Conservation (phyloP, 257 asterid genomes). For the Scutellaria galericulata region DNA sequence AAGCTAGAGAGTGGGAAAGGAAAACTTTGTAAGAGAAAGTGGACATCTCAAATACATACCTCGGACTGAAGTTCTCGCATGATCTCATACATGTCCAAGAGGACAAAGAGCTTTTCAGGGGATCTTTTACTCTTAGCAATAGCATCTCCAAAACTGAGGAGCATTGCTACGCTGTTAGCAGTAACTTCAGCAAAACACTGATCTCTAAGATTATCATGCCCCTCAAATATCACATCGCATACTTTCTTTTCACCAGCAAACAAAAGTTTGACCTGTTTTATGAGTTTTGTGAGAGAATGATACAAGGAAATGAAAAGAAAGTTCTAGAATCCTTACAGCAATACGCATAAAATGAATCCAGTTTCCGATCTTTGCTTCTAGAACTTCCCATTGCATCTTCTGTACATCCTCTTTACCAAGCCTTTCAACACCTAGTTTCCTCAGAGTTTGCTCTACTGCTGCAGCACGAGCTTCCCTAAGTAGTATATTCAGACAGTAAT, state of each 20-base stretch:
- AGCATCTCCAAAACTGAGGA: slow-evolving; percentile 92
- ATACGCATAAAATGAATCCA: slow-evolving; percentile 89
- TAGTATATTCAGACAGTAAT: slow-evolving; percentile 29
- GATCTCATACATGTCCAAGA: slow-evolving; percentile 90
- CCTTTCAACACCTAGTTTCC: slow-evolving; percentile 88
- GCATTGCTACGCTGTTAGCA: slow-evolving; percentile 64
- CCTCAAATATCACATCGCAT: slow-evolving; percentile 71
- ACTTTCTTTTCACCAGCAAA: slow-evolving; percentile 87
- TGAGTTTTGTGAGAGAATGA: slow-evolving; percentile 24
- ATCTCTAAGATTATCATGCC: slow-evolving; percentile 68
- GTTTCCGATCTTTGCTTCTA: slow-evolving; percentile 89
- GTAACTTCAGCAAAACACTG: slow-evolving; percentile 86
- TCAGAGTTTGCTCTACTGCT: slow-evolving; percentile 82
- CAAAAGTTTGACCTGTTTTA: slow-evolving; percentile 76
- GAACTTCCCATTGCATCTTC: slow-evolving; percentile 96
- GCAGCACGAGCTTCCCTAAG: slow-evolving; percentile 76
- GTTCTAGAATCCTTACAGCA: slow-evolving; percentile 52
- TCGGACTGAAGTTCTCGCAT: slow-evolving; percentile 91
- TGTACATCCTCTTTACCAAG: slow-evolving; percentile 94
- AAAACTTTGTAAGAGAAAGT: slow-evolving; percentile 1
- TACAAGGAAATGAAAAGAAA: slow-evolving; percentile 16
- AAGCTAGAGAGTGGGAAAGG: slow-evolving; percentile 9
- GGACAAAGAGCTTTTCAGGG: slow-evolving; percentile 93
- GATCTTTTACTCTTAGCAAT: slow-evolving; percentile 93
- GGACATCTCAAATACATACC: slow-evolving; percentile 43